Percentiles rank a stretch among this genome's conserved stretches.
These are phyloP conservation scores for Lolium rigidum DNA, from an alignment of 176 grass and related monocot genomes.

Conservation along the genomic window DNA sequence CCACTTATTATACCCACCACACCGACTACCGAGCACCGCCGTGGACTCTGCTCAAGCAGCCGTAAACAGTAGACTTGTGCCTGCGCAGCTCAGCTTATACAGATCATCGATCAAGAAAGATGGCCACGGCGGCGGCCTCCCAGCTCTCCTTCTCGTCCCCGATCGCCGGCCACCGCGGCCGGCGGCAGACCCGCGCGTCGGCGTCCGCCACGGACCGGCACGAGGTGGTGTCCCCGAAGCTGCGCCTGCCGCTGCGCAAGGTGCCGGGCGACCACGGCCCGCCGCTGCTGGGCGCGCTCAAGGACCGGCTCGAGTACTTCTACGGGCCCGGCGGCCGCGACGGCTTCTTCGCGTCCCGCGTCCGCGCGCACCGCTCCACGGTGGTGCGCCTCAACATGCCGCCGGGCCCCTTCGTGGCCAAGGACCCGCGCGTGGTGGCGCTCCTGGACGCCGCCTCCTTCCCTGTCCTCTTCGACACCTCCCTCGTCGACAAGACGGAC, in stretches of 20 bases:
- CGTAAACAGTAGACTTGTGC: background rate
- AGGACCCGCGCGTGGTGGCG: conserved; percentile 85
- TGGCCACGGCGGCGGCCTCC: conserved; percentile 41
- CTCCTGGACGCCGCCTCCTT: conserved; percentile 94
- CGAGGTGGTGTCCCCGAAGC: conserved; percentile 47
- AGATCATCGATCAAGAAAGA: conserved; percentile 2
- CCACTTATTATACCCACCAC: conserved; percentile 3
- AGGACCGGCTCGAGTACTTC: conserved; percentile 85
- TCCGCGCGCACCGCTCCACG: conserved; percentile 66
- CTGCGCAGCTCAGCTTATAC: no score
- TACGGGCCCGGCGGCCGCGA: conserved; percentile 78
- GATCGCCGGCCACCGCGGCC: background rate
- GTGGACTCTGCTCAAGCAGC: background rate
- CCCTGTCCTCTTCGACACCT: conserved; percentile 88
- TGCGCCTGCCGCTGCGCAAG: conserved; percentile 66
- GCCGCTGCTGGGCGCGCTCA: conserved; percentile 70
- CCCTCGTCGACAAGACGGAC: conserved; percentile 87
- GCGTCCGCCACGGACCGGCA: conserved; percentile 50
- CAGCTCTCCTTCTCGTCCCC: conserved; percentile 31
- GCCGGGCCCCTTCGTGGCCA: conserved; percentile 78
- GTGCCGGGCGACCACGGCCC: conserved; percentile 86
- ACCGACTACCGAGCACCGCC: background rate
- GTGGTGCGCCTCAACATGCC: conserved; percentile 98
- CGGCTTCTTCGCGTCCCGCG: conserved; percentile 84
- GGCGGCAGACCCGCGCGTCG: background rate